Evolutionary conservation across 805 yeast genomes (phyloP), one percentile per base, ranked within the genome.

Genomic region (Zygosaccharomyces pseudorouxii): DNA sequence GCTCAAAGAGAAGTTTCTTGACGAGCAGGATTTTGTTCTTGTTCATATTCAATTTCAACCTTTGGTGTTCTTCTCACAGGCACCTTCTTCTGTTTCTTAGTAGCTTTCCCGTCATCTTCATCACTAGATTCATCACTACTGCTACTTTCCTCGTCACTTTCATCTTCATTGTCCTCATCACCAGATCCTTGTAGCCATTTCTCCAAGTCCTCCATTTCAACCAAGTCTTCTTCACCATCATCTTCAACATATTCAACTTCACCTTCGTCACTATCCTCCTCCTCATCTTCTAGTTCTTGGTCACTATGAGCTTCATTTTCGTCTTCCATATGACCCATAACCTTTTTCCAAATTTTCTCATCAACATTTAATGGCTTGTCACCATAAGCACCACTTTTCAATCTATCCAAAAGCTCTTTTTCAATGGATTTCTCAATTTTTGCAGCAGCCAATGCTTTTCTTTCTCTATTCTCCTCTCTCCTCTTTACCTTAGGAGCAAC

Each of bases 341-440:
- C 95, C 73, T 83, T 87, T 77, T 85, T 84, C 99, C 99, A 93
- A 51, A 93, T 81, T 71, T 84, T 84, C 63, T 92, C 97, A 61
- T 93, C 98, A 31, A 93, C 98, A 63, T 93, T 93, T 64, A 93
- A 75, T 48, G 99, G 99, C 69, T 92, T 88, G 64, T 93, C 98
- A 56, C 99, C 99, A 65, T 93, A 93, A 2, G 98, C 98, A 52
- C 99, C 99, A 63, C 92, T 82, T 81, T 93, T 93, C 63, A 93
- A 79, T 70, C 99, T 82, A 47, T 90, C 97, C 63, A 93, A 76
- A 56, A 93, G 77, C 70, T 93, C 99, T 71, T 89, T 89, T 70
- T 93, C 99, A 58, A 93, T 93, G 11, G 96, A 89, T 71, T 88
- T 89, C 67, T 93, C 99, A 58, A 93, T 88, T 74, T 86, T 87